A percentile compares a stretch with the other conserved stretches of the same genome.
These are phyloP conservation scores for Aureobasidium mangrovei DNA, from an alignment of 2,329 filamentous ascomycete genomes.

Conservation along the genomic window DNA sequence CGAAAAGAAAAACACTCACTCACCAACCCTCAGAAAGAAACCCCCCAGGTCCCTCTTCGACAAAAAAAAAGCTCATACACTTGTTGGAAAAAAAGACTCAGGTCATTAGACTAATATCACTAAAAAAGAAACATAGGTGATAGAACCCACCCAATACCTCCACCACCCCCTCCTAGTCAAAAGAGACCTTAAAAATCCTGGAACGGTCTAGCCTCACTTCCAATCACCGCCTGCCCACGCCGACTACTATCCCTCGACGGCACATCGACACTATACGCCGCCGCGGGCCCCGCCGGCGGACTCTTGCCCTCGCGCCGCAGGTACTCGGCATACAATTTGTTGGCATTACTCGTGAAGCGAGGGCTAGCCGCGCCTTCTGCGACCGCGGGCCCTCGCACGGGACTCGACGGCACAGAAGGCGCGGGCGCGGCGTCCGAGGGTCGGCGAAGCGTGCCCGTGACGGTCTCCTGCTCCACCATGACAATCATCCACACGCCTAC, in stretches of 20 bases:
- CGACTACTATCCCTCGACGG: not conserved
- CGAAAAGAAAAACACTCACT: too few species aligned
- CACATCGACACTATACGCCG: too few species aligned
- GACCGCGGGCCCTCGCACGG: not conserved
- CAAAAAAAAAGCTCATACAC: too few species aligned
- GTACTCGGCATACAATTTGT: constrained; percentile 30
- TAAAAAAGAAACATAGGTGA: too few species aligned
- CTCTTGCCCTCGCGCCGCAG: constrained; percentile 23
- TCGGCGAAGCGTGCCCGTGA: constrained; percentile 21
- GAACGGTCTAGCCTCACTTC: not conserved
- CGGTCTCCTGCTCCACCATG: constrained; percentile 33
- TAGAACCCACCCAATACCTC: too few species aligned
- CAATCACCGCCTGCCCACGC: not conserved
- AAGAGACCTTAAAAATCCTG: constrained; percentile 3
- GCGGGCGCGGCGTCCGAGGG: constrained; percentile 9
- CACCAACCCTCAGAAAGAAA: too few species aligned
- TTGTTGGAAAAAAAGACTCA: too few species aligned
- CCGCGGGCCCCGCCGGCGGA: not conserved
- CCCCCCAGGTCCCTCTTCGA: too few species aligned
- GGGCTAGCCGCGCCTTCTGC: constrained; percentile 12
- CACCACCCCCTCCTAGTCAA: not conserved
- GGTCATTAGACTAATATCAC: too few species aligned
- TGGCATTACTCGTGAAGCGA: constrained; percentile 20
- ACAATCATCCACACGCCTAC: constrained; percentile 42
- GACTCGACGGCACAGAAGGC: not conserved